These are phyloP conservation scores for Echeveria elegans DNA, from an alignment of 164 flowering plant species.

Conservation along the genomic window DNA sequence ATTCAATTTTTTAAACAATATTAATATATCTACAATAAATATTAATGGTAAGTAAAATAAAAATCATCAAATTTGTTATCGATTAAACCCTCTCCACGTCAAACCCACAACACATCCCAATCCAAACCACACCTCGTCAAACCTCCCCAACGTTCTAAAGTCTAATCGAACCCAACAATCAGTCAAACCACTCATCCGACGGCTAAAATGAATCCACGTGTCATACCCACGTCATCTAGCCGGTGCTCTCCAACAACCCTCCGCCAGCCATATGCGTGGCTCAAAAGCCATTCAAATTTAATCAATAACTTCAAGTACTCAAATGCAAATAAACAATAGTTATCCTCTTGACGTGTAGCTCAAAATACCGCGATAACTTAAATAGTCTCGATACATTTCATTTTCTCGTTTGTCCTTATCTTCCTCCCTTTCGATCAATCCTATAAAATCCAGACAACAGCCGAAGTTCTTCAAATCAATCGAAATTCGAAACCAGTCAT, in stretches of 20 bases:
- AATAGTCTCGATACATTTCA: not conserved
- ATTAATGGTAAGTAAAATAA: too few species aligned
- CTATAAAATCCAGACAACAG: not conserved
- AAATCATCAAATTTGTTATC: not conserved
- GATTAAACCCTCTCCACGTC: not conserved
- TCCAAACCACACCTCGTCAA: constrained; percentile 4
- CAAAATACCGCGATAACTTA: not conserved
- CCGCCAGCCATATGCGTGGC: not conserved
- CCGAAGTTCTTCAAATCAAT: not conserved
- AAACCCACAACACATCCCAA: not conserved
- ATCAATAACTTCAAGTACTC: not conserved
- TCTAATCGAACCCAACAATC: not conserved
- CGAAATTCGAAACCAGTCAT: constrained; percentile 1
- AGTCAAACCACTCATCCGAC: not conserved
- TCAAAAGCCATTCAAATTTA: not conserved
- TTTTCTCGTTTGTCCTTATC: not conserved
- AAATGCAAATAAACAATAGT: not conserved
- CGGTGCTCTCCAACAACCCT: not conserved
- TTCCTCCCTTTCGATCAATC: not conserved
- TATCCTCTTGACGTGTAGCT: not conserved
- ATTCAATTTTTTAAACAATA: too few species aligned
- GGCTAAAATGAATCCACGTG: not conserved
- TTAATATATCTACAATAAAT: too few species aligned
- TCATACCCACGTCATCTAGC: not conserved
- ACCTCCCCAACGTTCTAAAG: not conserved